Evolutionary conservation across 352 stramenopile genomes (phyloP), one percentile per base, ranked within the genome.

Genomic region (Thraustotheca clavata): DNA sequence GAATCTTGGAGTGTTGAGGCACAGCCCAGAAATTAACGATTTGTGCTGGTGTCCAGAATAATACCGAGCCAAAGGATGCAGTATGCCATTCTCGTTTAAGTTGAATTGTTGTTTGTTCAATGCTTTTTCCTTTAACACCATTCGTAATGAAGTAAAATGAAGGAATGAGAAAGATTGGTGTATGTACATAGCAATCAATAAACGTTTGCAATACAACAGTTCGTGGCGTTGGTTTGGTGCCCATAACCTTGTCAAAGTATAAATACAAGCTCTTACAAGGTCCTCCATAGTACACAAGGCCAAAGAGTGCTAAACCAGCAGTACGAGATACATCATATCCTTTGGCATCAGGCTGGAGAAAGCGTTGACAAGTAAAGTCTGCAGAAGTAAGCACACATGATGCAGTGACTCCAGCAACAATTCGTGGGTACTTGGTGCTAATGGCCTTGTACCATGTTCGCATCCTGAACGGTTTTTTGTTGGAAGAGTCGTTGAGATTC

Each of bases 241-340:
- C 55, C 32, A 63, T 52, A 29, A 63, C 55, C 38, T 63, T 63
- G 55, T 63, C 55, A 34, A 63, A 63, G 55, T 63, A 50, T 20
- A 63, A 20, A 29, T 63, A 63, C 55, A 63, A 52, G 6, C 33
- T 63, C 55, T 63, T 63, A 31, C 55, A 63, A 18, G 55, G 55
- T 4, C 55, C 55, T 14, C 55, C 55, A 50, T 63, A 63, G 34
- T 63, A 63, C 11, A 63, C 35, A 4, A 63, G 38, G 2, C 55
- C 55, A 50, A 63, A 63, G 35, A 50, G 34, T 14, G 55, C 55
- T 7, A 63, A 32, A 16, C 55, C 55, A 11, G 55, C 55, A 7
- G 55, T 63, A 27, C 55, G 55, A 12, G 55, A 63, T 14, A 46
- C 20, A 41, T 63, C 55, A 41, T 40, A 35, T 16, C 7, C 39